Evolutionary conservation across 2,329 filamentous ascomycete species (phyloP).

Genomic region (Pseudogymnoascus sp.): DNA sequence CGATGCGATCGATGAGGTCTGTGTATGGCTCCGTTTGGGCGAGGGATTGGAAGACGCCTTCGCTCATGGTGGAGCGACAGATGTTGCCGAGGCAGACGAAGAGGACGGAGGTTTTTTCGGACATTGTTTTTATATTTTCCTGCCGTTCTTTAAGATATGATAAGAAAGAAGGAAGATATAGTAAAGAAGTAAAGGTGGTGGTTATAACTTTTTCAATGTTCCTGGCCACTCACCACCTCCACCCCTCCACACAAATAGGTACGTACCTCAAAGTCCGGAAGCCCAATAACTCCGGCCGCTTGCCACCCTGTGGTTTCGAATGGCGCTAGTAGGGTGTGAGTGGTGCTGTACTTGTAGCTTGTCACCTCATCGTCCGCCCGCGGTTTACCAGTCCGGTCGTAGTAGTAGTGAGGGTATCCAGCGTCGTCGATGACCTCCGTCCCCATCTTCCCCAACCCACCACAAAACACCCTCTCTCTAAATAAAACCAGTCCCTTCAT

Average conservation of each 20-base stretch:
- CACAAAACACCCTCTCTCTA: background rate
- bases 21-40: constrained; percentile 51
- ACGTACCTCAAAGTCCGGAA: background rate
- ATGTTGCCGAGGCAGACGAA: constrained; percentile 98
- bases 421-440: background rate
- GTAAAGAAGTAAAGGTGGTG: background rate
- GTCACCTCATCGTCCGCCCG: background rate
- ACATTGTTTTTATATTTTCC: background rate
- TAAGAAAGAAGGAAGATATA: background rate
- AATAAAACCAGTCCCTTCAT: background rate
- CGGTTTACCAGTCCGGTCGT: background rate
- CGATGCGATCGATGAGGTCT: constrained; percentile 56
- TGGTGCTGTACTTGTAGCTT: background rate
- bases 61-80: constrained; percentile 88
- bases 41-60: constrained; percentile 78
- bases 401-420: background rate
- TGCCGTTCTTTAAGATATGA: background rate
- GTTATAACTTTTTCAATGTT: background rate
- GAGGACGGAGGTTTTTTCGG: constrained; percentile 57
- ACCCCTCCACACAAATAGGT: background rate
- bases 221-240: background rate
- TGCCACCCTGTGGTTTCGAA: background rate
- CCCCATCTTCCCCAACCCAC: background rate
- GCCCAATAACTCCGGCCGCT: background rate
- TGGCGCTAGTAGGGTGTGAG: background rate